Conservation (phyloP, 2,329 filamentous ascomycete genomes). For the Xylariaceae sp. region DNA sequence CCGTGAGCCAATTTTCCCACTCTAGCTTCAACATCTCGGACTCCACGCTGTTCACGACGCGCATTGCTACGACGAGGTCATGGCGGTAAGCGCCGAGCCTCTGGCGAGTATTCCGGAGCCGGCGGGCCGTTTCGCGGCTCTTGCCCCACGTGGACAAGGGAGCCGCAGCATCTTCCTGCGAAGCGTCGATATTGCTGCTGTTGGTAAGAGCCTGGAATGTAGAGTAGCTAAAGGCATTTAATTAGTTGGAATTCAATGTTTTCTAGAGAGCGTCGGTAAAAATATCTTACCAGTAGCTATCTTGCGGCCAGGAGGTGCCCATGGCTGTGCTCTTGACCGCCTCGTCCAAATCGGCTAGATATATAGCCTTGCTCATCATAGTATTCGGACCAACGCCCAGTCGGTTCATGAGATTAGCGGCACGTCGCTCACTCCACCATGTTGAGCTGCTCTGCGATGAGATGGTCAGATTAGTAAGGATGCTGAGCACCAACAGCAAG, state of each 20-base stretch:
- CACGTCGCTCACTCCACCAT: constrained; percentile 83
- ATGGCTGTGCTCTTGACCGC: constrained; percentile 39
- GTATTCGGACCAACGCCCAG: constrained; percentile 74
- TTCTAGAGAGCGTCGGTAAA: neutral
- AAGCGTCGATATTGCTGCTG: constrained; percentile 51
- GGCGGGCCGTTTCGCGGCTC: constrained; percentile 52
- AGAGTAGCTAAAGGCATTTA: constrained; percentile 42
- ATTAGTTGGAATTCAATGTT: constrained; percentile 5
- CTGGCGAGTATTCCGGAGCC: constrained; percentile 74
- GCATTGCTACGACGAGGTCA: constrained; percentile 83
- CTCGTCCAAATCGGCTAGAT: constrained; percentile 72
- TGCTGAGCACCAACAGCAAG: constrained; percentile 60
- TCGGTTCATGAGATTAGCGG: constrained; percentile 71
- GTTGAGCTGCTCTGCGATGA: constrained; percentile 65
- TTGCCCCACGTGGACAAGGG: constrained; percentile 39
- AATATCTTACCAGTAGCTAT: constrained; percentile 46
- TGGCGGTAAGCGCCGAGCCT: constrained; percentile 79
- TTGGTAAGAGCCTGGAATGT: constrained; percentile 57
- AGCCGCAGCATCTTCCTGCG: constrained; percentile 48
- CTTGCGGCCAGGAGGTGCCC: constrained; percentile 35
- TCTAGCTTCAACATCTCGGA: constrained; percentile 78
- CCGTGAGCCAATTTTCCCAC: constrained; percentile 87
- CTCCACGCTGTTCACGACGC: constrained; percentile 85
- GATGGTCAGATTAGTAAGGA: constrained; percentile 67
- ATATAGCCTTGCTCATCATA: constrained; percentile 80